Percentiles rank a stretch among this genome's conserved stretches.
Conservation (phyloP, 345 rosid genomes). For the Camelina sativa region DNA sequence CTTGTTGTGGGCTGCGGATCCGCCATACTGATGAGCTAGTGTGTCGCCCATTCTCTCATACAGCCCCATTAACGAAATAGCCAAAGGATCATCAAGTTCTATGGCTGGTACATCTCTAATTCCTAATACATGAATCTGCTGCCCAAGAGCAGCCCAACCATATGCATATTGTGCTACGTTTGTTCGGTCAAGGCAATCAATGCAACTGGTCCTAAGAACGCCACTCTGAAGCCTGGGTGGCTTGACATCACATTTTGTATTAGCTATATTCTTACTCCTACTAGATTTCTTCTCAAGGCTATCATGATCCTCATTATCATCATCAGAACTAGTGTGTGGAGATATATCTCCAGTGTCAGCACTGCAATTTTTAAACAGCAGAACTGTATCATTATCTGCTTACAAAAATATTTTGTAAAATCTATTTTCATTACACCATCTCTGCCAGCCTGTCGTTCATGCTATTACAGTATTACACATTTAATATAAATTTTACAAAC, state of each 20-base stretch:
- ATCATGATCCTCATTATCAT: conserved; percentile 50
- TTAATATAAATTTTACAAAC: neutral
- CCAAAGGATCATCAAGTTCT: conserved; percentile 76
- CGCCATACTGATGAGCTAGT: conserved; percentile 87
- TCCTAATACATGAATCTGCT: conserved; percentile 76
- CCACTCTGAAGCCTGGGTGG: conserved; percentile 70
- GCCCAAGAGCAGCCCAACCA: conserved; percentile 91
- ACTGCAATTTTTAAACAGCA: conserved; percentile 3
- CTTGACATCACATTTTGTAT: conserved; percentile 56
- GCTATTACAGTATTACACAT: neutral
- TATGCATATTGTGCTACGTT: conserved; percentile 95
- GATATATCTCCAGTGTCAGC: conserved; percentile 48
- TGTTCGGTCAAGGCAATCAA: conserved; percentile 95
- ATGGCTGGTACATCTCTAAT: conserved; percentile 57
- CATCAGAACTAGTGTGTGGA: conserved; percentile 42
- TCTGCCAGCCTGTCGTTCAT: neutral
- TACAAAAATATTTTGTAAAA: neutral
- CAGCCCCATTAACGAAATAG: conserved; percentile 73
- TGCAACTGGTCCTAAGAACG: conserved; percentile 90
- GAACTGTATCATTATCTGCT: conserved; percentile 1
- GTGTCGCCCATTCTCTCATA: conserved; percentile 94
- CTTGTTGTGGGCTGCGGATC: conserved; percentile 94
- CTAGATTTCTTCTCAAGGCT: conserved; percentile 47
- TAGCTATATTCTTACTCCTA: conserved; percentile 47
- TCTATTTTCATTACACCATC: neutral